Evolutionary conservation across 1,139 yeast genomes (phyloP), one percentile per base, ranked within the genome.

Genomic region (Pichia kudriavzevii): DNA sequence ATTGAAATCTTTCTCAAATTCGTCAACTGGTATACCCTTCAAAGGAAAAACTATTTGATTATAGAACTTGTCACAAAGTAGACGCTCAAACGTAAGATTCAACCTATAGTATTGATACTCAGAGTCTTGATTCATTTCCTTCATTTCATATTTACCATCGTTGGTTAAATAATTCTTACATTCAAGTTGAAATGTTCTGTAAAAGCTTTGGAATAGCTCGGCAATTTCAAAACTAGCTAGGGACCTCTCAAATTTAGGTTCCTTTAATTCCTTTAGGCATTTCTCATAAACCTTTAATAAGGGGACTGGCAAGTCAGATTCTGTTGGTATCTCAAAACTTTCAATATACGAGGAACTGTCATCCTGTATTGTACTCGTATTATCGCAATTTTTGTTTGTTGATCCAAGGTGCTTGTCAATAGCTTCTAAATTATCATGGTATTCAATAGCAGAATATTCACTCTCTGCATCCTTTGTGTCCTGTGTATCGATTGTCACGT

Each of bases 231-330:
- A 59, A 11, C 72, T 66, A 3, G 68, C 64, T 36, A 75, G 53
- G 0, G 82, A 81, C 31, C 64, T 63, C 22, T 63, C 56, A 45
- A 74, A 75, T 43, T 67, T 66, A 3, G 82, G 82, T 43, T 69
- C 73, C 44, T 68, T 71, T 25, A 75, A 55, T 34, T 69, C 74
- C 30, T 56, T 56, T 15, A 72, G 54, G 46, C 75, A 75, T 10
- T 48, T 40, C 26, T 67, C 70, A 20, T 70, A 53, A 26, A 49
- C 41, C 22, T 46, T 49, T 4, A 52, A 37, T 13, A 64, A 42
- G 10, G 55, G 66, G 0, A 45, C 36, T 0, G 75, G 74, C 13
- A 68, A 42, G 18, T 49, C 51, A 8, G 47, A 45, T 31, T 44
- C 42, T 7, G 40, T 31, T 8, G 47, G 43, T 4, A 32, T 28